These are phyloP conservation scores for Suhomyces xylopsoci DNA, from an alignment of 805 yeast genomes.

Conservation along the genomic window DNA sequence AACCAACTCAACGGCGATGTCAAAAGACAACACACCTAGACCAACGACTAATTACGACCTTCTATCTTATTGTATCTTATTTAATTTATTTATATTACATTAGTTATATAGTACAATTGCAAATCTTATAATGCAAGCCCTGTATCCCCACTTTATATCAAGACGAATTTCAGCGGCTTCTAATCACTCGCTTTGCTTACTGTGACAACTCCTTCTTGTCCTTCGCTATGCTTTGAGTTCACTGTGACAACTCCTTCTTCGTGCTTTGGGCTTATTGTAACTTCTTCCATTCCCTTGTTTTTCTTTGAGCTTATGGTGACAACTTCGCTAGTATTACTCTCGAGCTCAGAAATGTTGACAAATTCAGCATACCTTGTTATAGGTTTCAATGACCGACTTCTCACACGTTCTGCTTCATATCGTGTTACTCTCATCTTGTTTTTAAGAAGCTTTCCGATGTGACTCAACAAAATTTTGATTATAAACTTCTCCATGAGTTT, in stretches of 20 bases:
- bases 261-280: not conserved
- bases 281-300: not conserved
- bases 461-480: slow-evolving; percentile 31
- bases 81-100: not conserved
- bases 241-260: not conserved
- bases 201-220: not conserved
- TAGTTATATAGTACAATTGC: not conserved
- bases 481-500: slow-evolving; percentile 29
- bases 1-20: slow-evolving; percentile 34
- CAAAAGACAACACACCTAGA: slow-evolving; percentile 33
- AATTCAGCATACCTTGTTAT: slow-evolving; percentile 21
- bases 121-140: not conserved
- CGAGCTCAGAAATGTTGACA: slow-evolving; percentile 21
- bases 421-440: slow-evolving; percentile 28
- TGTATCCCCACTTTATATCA: not conserved
- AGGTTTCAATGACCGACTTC: slow-evolving; percentile 19
- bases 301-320: not conserved
- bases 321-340: slow-evolving; percentile 2
- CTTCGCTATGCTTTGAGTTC: not conserved
- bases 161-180: not conserved
- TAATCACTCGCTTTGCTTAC: not conserved
- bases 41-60: not conserved
- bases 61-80: not conserved
- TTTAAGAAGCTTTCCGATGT: slow-evolving; percentile 32
- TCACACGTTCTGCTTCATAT: slow-evolving; percentile 8